These are phyloP conservation scores for Saccharomyces hybrid DNA, from an alignment of 1,139 yeast genomes.

Conservation along the genomic window DNA sequence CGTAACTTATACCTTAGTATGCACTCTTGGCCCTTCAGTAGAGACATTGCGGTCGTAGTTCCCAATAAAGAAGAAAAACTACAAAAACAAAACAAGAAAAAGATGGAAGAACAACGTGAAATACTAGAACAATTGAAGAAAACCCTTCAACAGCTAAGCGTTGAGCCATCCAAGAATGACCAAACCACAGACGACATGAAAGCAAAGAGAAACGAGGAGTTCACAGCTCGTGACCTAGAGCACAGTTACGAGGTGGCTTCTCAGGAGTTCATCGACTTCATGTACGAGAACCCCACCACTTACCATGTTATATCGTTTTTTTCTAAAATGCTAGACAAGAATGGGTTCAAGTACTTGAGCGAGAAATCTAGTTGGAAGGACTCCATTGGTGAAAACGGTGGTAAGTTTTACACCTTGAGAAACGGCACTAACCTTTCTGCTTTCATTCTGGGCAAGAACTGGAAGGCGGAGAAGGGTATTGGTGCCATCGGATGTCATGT, in stretches of 20 bases:
- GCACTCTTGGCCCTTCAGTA: neutral
- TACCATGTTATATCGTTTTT: constrained; percentile 49
- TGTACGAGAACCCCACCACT: constrained; percentile 53
- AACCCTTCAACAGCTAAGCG: constrained; percentile 20
- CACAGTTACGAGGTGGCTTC: constrained; percentile 37
- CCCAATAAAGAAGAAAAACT: neutral
- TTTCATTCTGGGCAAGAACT: constrained; percentile 48
- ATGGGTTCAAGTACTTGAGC: constrained; percentile 47
- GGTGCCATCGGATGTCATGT: constrained; percentile 56
- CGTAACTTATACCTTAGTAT: neutral
- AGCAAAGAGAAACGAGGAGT: neutral
- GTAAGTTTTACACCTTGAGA: constrained; percentile 49
- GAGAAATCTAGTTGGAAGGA: constrained; percentile 44
- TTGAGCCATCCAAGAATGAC: neutral
- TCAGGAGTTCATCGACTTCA: constrained; percentile 48
- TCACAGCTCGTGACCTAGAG: neutral
- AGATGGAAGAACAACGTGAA: constrained; percentile 18
- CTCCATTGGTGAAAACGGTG: constrained; percentile 25
- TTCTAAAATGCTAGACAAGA: constrained; percentile 35
- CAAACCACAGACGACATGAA: neutral
- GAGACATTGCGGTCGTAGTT: neutral
- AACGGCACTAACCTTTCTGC: constrained; percentile 51
- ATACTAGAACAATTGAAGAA: constrained; percentile 24
- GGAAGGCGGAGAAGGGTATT: constrained; percentile 50
- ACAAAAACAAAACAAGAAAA: neutral